Conservation (phyloP, 225 moss, liverwort and hornwort genomes). For the Sphagnum tenellum region DNA sequence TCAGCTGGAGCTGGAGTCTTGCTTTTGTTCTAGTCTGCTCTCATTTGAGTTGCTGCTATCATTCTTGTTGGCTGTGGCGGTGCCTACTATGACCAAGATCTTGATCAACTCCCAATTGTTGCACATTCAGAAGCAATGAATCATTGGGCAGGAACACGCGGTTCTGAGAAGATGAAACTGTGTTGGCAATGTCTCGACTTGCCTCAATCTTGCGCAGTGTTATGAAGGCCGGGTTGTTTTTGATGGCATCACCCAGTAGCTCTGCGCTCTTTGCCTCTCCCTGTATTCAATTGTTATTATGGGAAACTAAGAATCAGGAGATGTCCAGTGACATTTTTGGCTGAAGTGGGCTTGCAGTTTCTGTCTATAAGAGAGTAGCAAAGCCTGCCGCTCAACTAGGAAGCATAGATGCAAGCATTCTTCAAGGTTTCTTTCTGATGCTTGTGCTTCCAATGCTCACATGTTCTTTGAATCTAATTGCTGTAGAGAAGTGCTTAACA, state of each 20-base stretch:
- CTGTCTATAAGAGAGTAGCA: too few species aligned
- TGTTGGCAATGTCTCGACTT: conserved; percentile 82
- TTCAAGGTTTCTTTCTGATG: neutral
- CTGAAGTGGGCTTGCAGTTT: too few species aligned
- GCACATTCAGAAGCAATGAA: conserved; percentile 79
- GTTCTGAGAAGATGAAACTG: conserved; percentile 72
- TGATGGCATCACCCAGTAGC: conserved; percentile 86
- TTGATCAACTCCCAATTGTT: conserved; percentile 50
- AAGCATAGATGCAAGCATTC: neutral
- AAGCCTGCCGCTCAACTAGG: too few species aligned
- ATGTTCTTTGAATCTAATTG: neutral
- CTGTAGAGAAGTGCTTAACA: neutral
- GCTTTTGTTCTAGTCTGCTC: too few species aligned
- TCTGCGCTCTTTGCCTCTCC: conserved; percentile 98
- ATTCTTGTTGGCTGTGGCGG: too few species aligned
- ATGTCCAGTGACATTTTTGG: too few species aligned
- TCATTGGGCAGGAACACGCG: conserved; percentile 80
- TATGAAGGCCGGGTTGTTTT: conserved; percentile 80
- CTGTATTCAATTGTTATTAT: conserved; percentile 13
- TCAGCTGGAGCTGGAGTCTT: too few species aligned
- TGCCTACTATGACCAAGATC: too few species aligned
- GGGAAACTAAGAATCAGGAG: neutral
- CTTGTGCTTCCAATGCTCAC: neutral
- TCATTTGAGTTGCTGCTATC: too few species aligned
- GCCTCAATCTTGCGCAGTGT: conserved; percentile 88